phyloP scores from a whole-genome alignment of 768 basidiomycete species.

The Leccinum uliginosum region DNA sequence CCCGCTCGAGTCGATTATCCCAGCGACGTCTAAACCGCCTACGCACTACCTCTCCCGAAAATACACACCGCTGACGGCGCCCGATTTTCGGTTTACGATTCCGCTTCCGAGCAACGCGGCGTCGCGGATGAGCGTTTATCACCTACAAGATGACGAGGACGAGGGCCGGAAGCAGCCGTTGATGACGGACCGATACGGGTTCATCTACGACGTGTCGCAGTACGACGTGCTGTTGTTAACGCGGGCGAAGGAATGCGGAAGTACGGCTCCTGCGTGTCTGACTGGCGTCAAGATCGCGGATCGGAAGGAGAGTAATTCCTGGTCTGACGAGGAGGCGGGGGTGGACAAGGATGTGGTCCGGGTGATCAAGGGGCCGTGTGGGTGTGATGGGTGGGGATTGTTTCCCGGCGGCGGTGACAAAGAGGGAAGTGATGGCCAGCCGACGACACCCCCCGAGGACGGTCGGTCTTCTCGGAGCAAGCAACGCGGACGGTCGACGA shows the following conservation, averaged over 20 bases:
- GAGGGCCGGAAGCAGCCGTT: constrained; percentile 45
- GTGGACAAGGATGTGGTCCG: constrained; percentile 28
- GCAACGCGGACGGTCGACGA: constrained; percentile 35
- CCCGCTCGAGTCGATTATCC: constrained; percentile 80
- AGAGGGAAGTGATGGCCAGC: constrained; percentile 7
- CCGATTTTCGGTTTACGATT: constrained; percentile 71
- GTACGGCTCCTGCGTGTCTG: constrained; percentile 76
- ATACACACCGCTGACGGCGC: constrained; percentile 69
- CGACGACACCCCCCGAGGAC: constrained; percentile 18
- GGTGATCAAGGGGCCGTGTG: constrained; percentile 39
- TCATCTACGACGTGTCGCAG: constrained; percentile 81
- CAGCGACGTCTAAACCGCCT: constrained; percentile 73
- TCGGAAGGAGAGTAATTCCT: constrained; percentile 71
- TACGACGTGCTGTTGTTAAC: constrained; percentile 78
- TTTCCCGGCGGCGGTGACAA: not conserved
- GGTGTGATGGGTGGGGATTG: constrained; percentile 34
- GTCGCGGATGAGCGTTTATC: constrained; percentile 48
- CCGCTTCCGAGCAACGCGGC: constrained; percentile 45
- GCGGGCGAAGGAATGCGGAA: constrained; percentile 66
- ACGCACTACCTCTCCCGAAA: constrained; percentile 77
- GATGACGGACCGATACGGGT: constrained; percentile 84
- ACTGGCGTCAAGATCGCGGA: constrained; percentile 89
- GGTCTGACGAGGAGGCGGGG: constrained; percentile 63
- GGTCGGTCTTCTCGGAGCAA: constrained; percentile 37
- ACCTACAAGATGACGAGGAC: constrained; percentile 32